Evolutionary conservation across 108 stramenopile species (phyloP).

Genomic region (Nannochloropsis granulata): DNA sequence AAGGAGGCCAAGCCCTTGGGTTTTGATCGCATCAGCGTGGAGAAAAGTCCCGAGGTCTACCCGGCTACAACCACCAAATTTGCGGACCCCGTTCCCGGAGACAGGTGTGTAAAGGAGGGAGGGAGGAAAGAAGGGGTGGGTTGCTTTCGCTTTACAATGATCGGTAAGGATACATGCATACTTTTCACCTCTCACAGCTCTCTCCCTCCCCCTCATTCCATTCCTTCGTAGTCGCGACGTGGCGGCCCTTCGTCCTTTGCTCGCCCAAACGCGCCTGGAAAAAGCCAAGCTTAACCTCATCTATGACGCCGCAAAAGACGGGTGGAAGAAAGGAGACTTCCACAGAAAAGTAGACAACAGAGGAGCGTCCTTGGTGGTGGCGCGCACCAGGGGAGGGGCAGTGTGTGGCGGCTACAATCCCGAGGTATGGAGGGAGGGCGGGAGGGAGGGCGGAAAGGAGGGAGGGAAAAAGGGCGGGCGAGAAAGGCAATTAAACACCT

Average conservation of each 20-base stretch:
- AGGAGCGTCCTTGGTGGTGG: not conserved
- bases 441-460: not conserved
- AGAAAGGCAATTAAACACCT: not conserved
- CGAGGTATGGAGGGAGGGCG: not conserved
- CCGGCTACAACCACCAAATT: not conserved
- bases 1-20: not conserved
- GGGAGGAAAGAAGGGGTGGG: not conserved
- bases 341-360: not conserved
- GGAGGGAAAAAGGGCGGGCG: not conserved
- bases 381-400: not conserved
- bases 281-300: not conserved
- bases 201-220: not conserved
- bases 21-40: not conserved
- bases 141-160: not conserved
- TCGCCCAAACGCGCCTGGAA: not conserved
- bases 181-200: not conserved
- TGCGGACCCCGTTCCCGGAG: not conserved
- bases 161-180: not conserved
- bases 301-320: not conserved
- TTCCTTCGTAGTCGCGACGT: not conserved
- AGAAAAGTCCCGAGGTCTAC: not conserved
- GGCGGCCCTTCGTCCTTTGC: not conserved
- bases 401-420: not conserved
- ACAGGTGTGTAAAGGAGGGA: not conserved
- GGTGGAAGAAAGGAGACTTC: not conserved